Evolutionary conservation across 768 basidiomycete species (phyloP).

Genomic region (Gautieria morchelliformis): DNA sequence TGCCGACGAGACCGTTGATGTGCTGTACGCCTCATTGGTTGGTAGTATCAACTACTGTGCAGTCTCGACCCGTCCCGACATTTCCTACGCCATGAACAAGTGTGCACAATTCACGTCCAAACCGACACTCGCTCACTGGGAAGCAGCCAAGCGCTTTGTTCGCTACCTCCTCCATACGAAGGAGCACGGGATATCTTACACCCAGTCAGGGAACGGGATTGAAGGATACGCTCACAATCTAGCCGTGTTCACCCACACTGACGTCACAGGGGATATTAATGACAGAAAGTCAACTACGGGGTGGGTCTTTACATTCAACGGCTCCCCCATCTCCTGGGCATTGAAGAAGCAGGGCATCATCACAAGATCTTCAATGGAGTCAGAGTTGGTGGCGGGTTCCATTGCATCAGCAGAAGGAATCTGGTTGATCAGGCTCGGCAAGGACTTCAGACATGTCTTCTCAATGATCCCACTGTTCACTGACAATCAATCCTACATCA

Average conservation of each 20-base stretch:
- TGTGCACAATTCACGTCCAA: no score
- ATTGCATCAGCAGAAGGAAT: no score
- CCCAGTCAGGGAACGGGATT: neutral
- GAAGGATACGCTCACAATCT: neutral
- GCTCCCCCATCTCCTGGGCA: slow-evolving; percentile 16
- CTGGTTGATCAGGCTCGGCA: no score
- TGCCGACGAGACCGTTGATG: no score
- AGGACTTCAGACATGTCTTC: slow-evolving; percentile 12
- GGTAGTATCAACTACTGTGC: neutral
- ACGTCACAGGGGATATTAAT: slow-evolving; percentile 20
- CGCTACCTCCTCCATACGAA: neutral
- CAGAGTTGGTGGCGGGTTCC: no score
- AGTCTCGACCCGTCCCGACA: neutral
- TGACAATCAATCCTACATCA: no score
- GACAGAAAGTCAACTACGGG: slow-evolving; percentile 25
- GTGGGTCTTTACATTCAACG: no score
- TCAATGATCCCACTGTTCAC: no score
- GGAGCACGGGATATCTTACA: neutral
- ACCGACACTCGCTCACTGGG: neutral
- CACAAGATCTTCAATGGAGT: slow-evolving; percentile 18
- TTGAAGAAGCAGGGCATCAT: slow-evolving; percentile 17
- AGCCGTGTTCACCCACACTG: slow-evolving; percentile 17
- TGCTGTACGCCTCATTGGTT: neutral
- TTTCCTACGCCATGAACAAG: no score
- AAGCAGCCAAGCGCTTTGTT: neutral